These are phyloP conservation scores for Adansonia digitata DNA, from an alignment of 345 rosid species.

Conservation along the genomic window DNA sequence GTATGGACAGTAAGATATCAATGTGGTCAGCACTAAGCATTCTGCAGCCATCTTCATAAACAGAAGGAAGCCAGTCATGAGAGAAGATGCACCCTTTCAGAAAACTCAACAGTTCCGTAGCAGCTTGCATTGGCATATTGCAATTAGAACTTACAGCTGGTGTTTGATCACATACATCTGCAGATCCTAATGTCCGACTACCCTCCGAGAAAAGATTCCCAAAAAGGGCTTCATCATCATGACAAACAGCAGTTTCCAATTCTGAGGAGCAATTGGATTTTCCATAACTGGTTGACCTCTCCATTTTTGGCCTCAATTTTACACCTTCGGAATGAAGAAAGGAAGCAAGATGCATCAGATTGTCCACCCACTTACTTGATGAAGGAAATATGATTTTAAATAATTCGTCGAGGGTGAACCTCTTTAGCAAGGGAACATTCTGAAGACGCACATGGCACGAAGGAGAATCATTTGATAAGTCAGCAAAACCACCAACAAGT, in stretches of 20 bases:
- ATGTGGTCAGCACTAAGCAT: conserved; percentile 56
- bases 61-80: conserved; percentile 58
- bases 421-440: conserved; percentile 60
- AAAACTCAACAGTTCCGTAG: conserved; percentile 64
- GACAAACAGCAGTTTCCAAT: conserved; percentile 67
- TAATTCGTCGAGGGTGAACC: conserved; percentile 55
- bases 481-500: conserved; percentile 25
- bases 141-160: conserved; percentile 39
- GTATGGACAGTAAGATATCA: conserved; percentile 67
- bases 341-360: conserved; percentile 56
- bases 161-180: conserved; percentile 69
- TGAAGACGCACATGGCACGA: conserved; percentile 47
- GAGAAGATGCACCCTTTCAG: conserved; percentile 66
- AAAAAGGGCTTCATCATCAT: conserved; percentile 94
- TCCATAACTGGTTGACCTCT: conserved; percentile 51
- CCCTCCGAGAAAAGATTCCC: conserved; percentile 94
- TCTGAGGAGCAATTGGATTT: conserved; percentile 61
- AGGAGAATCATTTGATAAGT: conserved; percentile 32
- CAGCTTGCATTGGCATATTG: conserved; percentile 82
- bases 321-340: conserved; percentile 80
- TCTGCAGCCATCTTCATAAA: conserved; percentile 69
- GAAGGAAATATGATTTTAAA: conserved; percentile 63
- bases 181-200: conserved; percentile 62
- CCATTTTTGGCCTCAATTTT: conserved; percentile 64
- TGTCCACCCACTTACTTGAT: conserved; percentile 75